Evolutionary conservation across 768 basidiomycete species (phyloP), one percentile per base, ranked within the genome.

Genomic region (Boletus subparvulus): DNA sequence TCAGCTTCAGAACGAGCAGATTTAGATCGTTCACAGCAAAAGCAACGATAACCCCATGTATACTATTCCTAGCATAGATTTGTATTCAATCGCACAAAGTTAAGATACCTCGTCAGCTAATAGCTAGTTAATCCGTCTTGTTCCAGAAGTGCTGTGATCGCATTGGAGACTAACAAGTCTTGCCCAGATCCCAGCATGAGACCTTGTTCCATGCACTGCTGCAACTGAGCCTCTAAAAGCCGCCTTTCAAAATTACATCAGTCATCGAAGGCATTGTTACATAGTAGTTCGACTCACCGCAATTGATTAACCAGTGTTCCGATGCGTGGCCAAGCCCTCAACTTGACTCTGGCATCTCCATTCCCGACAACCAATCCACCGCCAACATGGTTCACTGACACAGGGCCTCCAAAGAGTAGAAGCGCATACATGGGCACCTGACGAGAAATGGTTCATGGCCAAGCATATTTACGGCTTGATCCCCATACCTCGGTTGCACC

Each of bases 361-460:
- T 73, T 79, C 8, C 82, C 82, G 33, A 91, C 71, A 5, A 80
- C 83, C 41, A 95, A 69, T 0, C 89, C 91, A n/a, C 92, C 90
- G 11, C 78, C 83, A 42, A 92, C 79, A 62, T 94, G 90, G 62
- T 94, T 87, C 50, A 94, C 83, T 6, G 82, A 73, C 17, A 97
- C 84, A 6, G 80, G 77, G 0, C 92, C 93, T 3, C 94, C 94
- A 62, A 96, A 93, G 9, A 97, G 76, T 30, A 97, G 72, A 14
- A 95, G 73, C 1, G 85, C 89, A 68, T 92, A 95, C n/a, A 94
- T 74, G 7, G 94, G 92, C n/a, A 94, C 80, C 89, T 94, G 24
- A 30, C 39, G 10, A 52, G 33, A 21, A 37, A 40, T 3, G 7
- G 6, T 48, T 43, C 52, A 33, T 16, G 24, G 9, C 11, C 45